Conservation (phyloP, 169 alveolate species). For the Plasmodium relictum region DNA sequence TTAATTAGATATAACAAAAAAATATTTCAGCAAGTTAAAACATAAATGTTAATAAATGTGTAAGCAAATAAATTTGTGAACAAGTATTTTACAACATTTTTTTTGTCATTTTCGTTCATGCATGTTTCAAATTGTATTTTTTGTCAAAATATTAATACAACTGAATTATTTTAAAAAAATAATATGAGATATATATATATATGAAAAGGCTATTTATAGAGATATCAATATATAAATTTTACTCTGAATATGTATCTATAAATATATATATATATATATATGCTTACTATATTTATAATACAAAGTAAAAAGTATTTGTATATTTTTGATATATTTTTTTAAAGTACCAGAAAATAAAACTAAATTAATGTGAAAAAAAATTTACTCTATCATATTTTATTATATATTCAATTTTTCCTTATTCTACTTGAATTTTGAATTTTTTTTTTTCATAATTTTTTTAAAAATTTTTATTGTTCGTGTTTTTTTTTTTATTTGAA, state of each 20-base stretch:
- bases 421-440: neutral
- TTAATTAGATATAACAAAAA: too few relatives aligned
- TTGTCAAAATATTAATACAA: neutral
- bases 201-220: too few relatives aligned
- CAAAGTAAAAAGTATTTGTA: too few relatives aligned
- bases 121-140: neutral
- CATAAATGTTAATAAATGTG: too few relatives aligned
- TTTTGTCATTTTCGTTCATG: neutral
- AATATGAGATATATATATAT: neutral
- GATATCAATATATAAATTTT: neutral
- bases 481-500: neutral
- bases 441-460: neutral
- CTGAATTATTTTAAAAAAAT: neutral
- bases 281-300: neutral
- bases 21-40: too few relatives aligned
- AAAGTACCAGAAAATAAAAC: neutral
- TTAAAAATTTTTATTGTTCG: neutral
- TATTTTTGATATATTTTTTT: too few relatives aligned
- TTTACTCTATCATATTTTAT: neutral
- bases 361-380: neutral
- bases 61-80: too few relatives aligned
- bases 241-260: neutral
- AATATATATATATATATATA: neutral
- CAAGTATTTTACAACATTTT: neutral
- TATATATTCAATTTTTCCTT: slow-evolving; percentile 1